phyloP scores from a whole-genome alignment of 2,329 filamentous ascomycete species.

The Tricladium varicosporioides region DNA sequence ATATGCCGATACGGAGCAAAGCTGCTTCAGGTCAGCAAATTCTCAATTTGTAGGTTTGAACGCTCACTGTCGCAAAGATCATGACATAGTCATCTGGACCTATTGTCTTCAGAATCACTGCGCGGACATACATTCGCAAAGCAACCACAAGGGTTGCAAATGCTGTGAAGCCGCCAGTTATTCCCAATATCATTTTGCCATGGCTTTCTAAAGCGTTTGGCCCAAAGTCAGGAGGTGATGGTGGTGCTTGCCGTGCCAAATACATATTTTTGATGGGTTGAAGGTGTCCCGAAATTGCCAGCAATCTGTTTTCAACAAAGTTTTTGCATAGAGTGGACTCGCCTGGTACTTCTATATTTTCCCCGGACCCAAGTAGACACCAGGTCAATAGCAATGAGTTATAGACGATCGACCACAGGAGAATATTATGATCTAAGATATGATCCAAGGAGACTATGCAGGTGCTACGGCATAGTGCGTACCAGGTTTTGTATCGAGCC shows the following conservation, averaged over 20 bases:
- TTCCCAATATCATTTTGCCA: slow-evolving; percentile 37
- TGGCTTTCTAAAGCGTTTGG: slow-evolving; percentile 32
- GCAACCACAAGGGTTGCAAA: slow-evolving; percentile 38
- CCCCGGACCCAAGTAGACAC: not conserved
- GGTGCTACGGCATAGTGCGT: slow-evolving; percentile 12
- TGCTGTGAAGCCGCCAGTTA: slow-evolving; percentile 38
- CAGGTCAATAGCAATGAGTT: slow-evolving; percentile 11
- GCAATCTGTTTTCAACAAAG: slow-evolving; percentile 4
- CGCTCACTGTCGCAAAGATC: slow-evolving; percentile 38
- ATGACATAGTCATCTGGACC: slow-evolving; percentile 45
- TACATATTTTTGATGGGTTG: slow-evolving; percentile 10
- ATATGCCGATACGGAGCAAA: slow-evolving; percentile 16
- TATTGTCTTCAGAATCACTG: slow-evolving; percentile 43
- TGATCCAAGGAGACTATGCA: slow-evolving; percentile 9
- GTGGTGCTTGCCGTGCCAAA: slow-evolving; percentile 7
- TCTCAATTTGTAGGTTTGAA: not conserved
- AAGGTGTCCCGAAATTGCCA: slow-evolving; percentile 3
- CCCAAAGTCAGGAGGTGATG: not conserved
- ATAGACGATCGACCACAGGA: slow-evolving; percentile 7
- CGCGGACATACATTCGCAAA: slow-evolving; percentile 43
- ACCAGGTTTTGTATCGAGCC: slow-evolving; percentile 15
- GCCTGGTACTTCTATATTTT: slow-evolving; percentile 4
- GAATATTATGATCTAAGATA: slow-evolving; percentile 5
- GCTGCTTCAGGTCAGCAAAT: slow-evolving; percentile 6
- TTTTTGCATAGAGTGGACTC: not conserved